A percentile compares a stretch with the other conserved stretches of the same genome.
Conservation (phyloP, 2,329 filamentous ascomycete species). For the Diaporthe sp. region DNA sequence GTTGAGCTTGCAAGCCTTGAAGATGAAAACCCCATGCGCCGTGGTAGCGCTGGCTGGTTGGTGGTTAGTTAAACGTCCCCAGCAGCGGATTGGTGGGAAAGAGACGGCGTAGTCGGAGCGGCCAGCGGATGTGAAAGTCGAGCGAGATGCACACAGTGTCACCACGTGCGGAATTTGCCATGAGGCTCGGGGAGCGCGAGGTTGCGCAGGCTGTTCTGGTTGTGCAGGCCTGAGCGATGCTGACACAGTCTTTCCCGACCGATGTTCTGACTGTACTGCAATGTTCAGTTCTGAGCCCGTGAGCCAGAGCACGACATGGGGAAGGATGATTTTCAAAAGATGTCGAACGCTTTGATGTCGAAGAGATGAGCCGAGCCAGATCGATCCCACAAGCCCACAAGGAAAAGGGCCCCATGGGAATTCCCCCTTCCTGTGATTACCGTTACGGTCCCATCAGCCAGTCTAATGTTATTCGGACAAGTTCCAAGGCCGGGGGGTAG, state of each 20-base stretch:
- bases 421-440: background rate
- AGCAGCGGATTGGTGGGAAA: constrained; percentile 10
- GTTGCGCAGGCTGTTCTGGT: background rate
- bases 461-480: constrained; percentile 8
- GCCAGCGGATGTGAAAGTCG: background rate
- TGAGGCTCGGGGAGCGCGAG: constrained; percentile 13
- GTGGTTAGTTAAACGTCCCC: constrained; percentile 1
- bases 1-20: constrained; percentile 12
- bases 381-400: constrained; percentile 8
- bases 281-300: background rate
- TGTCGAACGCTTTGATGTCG: constrained; percentile 7
- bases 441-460: background rate
- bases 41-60: constrained; percentile 26
- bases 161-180: constrained; percentile 4
- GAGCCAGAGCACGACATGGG: constrained; percentile 1
- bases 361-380: background rate
- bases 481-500: constrained; percentile 11
- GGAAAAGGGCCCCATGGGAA: background rate
- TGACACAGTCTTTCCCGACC: constrained; percentile 4
- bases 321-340: background rate
- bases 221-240: background rate
- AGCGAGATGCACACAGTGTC: background rate
- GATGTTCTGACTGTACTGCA: constrained; percentile 20
- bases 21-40: background rate
- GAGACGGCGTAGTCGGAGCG: constrained; percentile 20